Conservation (phyloP, 257 asterid genomes). For the Pogostemon cablin region DNA sequence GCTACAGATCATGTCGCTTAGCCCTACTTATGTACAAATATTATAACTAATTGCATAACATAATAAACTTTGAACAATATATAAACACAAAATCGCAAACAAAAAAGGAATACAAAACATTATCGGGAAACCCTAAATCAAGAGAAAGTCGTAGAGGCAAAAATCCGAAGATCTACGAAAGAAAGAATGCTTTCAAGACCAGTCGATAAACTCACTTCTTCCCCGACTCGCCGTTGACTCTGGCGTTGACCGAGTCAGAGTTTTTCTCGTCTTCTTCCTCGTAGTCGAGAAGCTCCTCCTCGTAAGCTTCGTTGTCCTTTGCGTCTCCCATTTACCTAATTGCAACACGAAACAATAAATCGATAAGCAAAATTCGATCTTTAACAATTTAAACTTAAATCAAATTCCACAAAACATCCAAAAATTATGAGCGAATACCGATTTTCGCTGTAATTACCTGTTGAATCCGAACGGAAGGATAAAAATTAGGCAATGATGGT, state of each 20-base stretch:
- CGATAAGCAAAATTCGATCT: conserved; percentile 23
- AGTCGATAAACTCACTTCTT: conserved; percentile 58
- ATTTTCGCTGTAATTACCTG: conserved; percentile 33
- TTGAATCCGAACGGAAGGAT: conserved; percentile 20
- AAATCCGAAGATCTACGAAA: neutral
- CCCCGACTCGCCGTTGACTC: conserved; percentile 82
- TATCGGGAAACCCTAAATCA: too few relatives aligned
- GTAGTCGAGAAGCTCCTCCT: conserved; percentile 94
- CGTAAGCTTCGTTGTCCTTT: conserved; percentile 82
- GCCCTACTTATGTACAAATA: neutral
- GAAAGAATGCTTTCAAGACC: neutral
- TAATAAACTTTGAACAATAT: conserved; percentile 9
- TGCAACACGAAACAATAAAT: conserved; percentile 37
- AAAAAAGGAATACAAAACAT: too few relatives aligned
- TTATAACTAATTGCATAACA: neutral
- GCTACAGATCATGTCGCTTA: conserved; percentile 1
- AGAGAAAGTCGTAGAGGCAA: neutral
- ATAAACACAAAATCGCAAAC: neutral
- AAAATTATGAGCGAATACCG: neutral
- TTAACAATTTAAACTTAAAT: neutral
- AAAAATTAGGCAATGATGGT: neutral
- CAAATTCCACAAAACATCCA: neutral
- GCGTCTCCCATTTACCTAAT: conserved; percentile 67
- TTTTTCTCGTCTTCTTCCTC: conserved; percentile 90
- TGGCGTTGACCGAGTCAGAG: conserved; percentile 59